Evolutionary conservation across 1,284 basidiomycete genomes (phyloP), one percentile per base, ranked within the genome.

Genomic region (Malassezia yamatoensis): DNA sequence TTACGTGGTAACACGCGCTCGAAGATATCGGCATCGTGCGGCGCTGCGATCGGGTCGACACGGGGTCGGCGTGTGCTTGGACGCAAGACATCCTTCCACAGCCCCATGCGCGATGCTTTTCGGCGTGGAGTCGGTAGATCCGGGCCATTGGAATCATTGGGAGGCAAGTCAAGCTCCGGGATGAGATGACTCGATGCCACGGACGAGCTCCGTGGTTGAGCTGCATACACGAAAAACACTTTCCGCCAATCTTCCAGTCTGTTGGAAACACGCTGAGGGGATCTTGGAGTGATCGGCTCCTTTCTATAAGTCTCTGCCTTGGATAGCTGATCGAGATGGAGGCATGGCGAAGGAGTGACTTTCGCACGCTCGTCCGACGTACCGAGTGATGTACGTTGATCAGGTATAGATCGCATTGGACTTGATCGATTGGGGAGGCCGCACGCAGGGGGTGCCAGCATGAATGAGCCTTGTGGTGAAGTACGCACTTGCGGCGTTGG

Each of bases 241-340:
- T 40, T 49, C 12, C 42, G 48, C 48, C 48, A 49, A 20, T 38
- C 34, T n/a, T 15, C 15, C 9, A 48, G 45, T 33, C 29, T 45
- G 24, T 39, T 39, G 8, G 15, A 8, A 3, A 8, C 15, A 20
- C 20, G 38, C 20, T n/a, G n/a, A 12, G n/a, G 21, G 7, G 13
- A 15, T 9, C 16, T 20, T 20, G 41, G n/a, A 12, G 41, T 15
- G n/a, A 6, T 18, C 8, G n/a, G 38, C 15, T 20, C 24, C 7
- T 29, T 29, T 29, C 24, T 29, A 29, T 7, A 29, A 21, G 10
- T 41, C 39, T 16, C 16, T 7, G 39, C 10, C 7, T 16, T 21
- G 8, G n/a, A n/a, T 16, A 41, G 39, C 39, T 41, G 39, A 21
- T 41, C 39, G 39, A 41, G 7, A 21, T 41, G 39, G 16, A 41